phyloP scores from a whole-genome alignment of 2,329 filamentous ascomycete genomes.

The Sordariomycetes sp. region DNA sequence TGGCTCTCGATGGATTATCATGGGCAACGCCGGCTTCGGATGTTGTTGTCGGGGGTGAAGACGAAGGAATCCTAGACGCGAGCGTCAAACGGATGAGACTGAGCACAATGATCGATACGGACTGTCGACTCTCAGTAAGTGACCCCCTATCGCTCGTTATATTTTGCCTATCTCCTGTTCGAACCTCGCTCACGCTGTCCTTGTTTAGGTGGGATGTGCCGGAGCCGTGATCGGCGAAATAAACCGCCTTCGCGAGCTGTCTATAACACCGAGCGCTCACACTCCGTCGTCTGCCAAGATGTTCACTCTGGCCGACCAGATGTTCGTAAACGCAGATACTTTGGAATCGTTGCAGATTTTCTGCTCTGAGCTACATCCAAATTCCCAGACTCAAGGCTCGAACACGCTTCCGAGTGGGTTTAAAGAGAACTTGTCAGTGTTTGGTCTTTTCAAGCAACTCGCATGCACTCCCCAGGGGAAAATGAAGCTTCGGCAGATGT shows the following conservation, averaged over 20 bases:
- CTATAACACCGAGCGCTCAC: constrained; percentile 21
- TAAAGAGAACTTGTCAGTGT: constrained; percentile 76
- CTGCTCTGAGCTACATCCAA: constrained; percentile 70
- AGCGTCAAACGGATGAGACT: constrained; percentile 53
- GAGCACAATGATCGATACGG: constrained; percentile 57
- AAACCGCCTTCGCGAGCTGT: constrained; percentile 40
- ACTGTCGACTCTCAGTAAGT: constrained; percentile 54
- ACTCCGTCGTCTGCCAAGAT: constrained; percentile 54
- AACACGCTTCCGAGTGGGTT: constrained; percentile 25
- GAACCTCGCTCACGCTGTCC: neutral
- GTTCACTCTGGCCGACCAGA: constrained; percentile 52
- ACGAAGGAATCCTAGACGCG: neutral
- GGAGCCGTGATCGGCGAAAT: constrained; percentile 77
- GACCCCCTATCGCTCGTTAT: neutral
- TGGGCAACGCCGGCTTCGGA: neutral
- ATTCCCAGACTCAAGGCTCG: constrained; percentile 41
- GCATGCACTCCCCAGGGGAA: constrained; percentile 72
- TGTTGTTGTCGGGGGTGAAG: neutral
- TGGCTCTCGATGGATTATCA: neutral
- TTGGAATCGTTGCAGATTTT: constrained; percentile 75
- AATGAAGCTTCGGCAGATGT: constrained; percentile 58
- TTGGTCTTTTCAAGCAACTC: constrained; percentile 65
- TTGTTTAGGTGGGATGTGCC: constrained; percentile 56
- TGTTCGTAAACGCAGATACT: constrained; percentile 75
- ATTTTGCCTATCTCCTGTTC: neutral